These are phyloP conservation scores for Pseudozyma thailandica DNA, from an alignment of 1,284 basidiomycete species.

Conservation along the genomic window DNA sequence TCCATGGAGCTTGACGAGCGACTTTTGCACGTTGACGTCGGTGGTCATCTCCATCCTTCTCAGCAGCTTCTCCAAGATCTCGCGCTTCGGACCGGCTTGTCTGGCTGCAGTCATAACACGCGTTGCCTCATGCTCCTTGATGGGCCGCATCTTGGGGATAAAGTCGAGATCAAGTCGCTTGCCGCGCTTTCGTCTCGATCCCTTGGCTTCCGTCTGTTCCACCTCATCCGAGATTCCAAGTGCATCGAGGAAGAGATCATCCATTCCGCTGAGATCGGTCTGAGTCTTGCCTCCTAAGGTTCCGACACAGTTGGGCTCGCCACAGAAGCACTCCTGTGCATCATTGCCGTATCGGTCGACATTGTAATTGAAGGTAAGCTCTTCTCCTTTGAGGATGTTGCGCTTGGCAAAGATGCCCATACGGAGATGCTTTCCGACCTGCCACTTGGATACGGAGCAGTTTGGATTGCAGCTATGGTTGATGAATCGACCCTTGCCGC, in stretches of 20 bases:
- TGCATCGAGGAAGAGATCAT: slow-evolving; percentile 95
- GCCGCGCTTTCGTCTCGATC: slow-evolving; percentile 87
- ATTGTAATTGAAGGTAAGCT: slow-evolving; percentile 99
- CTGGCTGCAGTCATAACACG: slow-evolving; percentile 91
- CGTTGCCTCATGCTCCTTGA: slow-evolving; percentile 82
- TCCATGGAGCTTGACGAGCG: slow-evolving; percentile 91
- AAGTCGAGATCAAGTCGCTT: slow-evolving; percentile 95
- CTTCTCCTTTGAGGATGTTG: slow-evolving; percentile 82
- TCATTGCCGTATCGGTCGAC: slow-evolving; percentile 99
- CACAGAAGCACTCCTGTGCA: slow-evolving; percentile 93
- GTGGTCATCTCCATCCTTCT: slow-evolving; percentile 89
- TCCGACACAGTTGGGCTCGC: slow-evolving; percentile 94
- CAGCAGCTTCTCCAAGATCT: slow-evolving; percentile 84
- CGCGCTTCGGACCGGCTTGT: slow-evolving; percentile 82
- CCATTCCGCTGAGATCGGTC: slow-evolving; percentile 91
- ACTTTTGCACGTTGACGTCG: slow-evolving; percentile 80
- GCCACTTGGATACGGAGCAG: slow-evolving; percentile 99
- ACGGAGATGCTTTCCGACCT: slow-evolving; percentile 86
- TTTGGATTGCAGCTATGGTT: slow-evolving; percentile 99
- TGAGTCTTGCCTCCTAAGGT: slow-evolving; percentile 98
- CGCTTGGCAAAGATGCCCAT: slow-evolving; percentile 99
- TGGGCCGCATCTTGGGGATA: slow-evolving; percentile 76
- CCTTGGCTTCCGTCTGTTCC: slow-evolving; percentile 80
- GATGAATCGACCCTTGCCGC: slow-evolving; percentile 94
- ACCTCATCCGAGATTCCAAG: slow-evolving; percentile 94